Evolutionary conservation across 2,329 filamentous ascomycete species (phyloP), one percentile per base, ranked within the genome.

Genomic region (Aureobasidium sp.): DNA sequence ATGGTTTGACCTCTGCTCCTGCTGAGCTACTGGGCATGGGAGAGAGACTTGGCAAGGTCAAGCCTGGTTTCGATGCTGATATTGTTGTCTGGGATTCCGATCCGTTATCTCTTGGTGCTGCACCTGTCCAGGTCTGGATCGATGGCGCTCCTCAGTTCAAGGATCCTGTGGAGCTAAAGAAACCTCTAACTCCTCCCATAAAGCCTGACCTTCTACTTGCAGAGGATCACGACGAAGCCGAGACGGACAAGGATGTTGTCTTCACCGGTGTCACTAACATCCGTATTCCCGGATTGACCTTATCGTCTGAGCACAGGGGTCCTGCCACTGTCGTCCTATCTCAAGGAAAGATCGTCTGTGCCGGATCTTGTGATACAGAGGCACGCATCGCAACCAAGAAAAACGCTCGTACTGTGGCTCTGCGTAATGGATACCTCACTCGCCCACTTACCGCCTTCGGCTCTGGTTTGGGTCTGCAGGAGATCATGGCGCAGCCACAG

Each of bases 401-500:
- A 2, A 73, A 73, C 5, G 68, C 69, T 61, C 72, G 73, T 50
- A 68, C 76, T 1, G 70, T 88, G 30, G 60, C 74, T 7, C 76
- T 89, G 6, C 67, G 76, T 25, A 79, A 88, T 65, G 86, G 86
- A 1, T 78, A 87, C 67, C 67, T 88, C n/a, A 81, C 82, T 6
- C 76, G 80, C 6, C 77, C 84, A 0, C 80, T 88, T 64, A 86
- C 83, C 3, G 83, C 82, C 1, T 83, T 87, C 34, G 85, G 81
- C 1, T 82, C 83, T 4, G 75, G 75, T 1, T 73, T 89, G 0
- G 86, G 86, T 0, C 77, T 89, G 7, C 82, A 82, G 64, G 85
- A 83, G 59, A 88, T 89, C 59, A 80, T 83, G 62, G 77, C 78
- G 5, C 86, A 88, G 55, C 64, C 66, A 1, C 70, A 69, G 27